These are phyloP conservation scores for Aspergillus sp. DNA, from an alignment of 2,329 filamentous ascomycete species.

Conservation along the genomic window DNA sequence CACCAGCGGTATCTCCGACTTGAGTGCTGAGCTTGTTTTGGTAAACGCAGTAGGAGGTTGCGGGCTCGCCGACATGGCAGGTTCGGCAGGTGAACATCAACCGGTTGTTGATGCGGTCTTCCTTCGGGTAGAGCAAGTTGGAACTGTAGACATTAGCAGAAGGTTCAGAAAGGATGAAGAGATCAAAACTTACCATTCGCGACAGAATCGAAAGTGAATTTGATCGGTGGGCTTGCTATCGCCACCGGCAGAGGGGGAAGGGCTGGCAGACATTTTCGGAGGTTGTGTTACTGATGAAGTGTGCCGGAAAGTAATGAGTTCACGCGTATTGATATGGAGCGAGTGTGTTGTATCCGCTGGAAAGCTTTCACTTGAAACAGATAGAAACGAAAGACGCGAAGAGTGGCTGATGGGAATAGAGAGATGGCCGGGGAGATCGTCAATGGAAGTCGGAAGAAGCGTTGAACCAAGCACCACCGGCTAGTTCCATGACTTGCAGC, in stretches of 20 bases:
- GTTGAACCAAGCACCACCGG: conserved; percentile 9
- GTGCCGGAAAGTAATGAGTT: not conserved
- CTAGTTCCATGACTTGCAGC: not conserved
- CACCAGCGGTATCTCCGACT: conserved; percentile 91
- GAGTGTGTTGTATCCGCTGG: not conserved
- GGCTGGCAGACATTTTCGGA: conserved; percentile 44
- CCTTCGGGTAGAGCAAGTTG: conserved; percentile 96
- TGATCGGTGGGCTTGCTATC: conserved; percentile 60
- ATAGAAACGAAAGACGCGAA: not conserved
- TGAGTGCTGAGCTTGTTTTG: conserved; percentile 90
- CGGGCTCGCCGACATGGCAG: conserved; percentile 86
- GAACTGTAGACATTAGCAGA: conserved; percentile 58
- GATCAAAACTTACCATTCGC: conserved; percentile 70
- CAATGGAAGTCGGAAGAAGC: conserved; percentile 24
- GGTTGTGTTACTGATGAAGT: not conserved
- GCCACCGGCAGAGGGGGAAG: conserved; percentile 43
- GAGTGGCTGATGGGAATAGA: not conserved
- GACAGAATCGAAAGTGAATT: conserved; percentile 96
- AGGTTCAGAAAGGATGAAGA: not conserved
- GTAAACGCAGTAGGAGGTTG: conserved; percentile 87
- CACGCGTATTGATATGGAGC: not conserved
- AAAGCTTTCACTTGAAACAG: not conserved
- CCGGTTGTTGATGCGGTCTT: conserved; percentile 79
- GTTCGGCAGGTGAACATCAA: conserved; percentile 96
- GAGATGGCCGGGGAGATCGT: not conserved